These are phyloP conservation scores for Simplicillium sp. DNA, from an alignment of 2,329 filamentous ascomycete species.

Conservation along the genomic window DNA sequence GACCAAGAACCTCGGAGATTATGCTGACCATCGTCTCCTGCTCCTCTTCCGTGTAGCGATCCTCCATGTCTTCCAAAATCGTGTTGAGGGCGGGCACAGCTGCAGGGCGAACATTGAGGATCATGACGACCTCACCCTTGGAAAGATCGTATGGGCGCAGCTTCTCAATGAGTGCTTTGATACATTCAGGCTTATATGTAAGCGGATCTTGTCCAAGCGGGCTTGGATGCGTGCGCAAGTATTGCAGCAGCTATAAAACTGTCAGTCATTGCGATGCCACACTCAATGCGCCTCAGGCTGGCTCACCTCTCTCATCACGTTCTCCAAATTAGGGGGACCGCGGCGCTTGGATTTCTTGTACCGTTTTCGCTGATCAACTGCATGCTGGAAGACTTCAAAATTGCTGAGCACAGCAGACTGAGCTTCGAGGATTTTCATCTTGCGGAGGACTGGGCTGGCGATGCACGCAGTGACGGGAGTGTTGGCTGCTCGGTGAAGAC, in stretches of 20 bases:
- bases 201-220: conserved; percentile 46
- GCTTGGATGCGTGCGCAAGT: conserved; percentile 44
- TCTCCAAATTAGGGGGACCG: conserved; percentile 49
- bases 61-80: conserved; percentile 55
- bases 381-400: conserved; percentile 61
- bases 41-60: conserved; percentile 48
- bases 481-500: no score
- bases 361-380: conserved; percentile 44
- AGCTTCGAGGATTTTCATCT: conserved; percentile 62
- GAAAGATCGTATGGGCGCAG: conserved; percentile 50
- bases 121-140: conserved; percentile 61
- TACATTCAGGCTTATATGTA: conserved; percentile 42
- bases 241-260: conserved; percentile 44
- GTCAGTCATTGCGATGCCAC: no score
- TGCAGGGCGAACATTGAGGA: conserved; percentile 55
- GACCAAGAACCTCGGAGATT: conserved; percentile 48
- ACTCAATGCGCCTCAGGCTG: neutral
- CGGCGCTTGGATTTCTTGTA: conserved; percentile 42
- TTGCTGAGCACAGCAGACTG: conserved; percentile 64
- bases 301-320: conserved; percentile 54
- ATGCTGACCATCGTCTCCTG: conserved; percentile 48
- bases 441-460: conserved; percentile 4
- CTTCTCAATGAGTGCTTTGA: conserved; percentile 42
- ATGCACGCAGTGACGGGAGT: no score
- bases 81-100: conserved; percentile 49